Evolutionary conservation across 305 asterid species (phyloP), one percentile per base, ranked within the genome.

Genomic region (Euphrasia arctica): DNA sequence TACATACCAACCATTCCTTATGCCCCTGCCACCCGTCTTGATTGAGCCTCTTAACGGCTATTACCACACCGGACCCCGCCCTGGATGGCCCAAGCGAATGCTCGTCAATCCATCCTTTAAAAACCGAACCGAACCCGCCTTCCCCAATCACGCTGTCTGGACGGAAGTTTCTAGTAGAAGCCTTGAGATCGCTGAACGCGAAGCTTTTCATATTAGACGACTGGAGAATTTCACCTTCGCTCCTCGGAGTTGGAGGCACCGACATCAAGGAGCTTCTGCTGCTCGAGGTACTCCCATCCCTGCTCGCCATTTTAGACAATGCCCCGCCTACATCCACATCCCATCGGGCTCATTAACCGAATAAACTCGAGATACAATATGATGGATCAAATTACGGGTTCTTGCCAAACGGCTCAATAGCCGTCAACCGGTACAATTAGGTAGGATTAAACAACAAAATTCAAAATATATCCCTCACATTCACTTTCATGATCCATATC

Each of bases 1-100:
- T 80, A 76, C 86, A 77, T 65, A 91, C 98, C 95, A 91, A 48
- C 98, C 98, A 91, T 74, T 91, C 98, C 70, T 82, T 90, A 84
- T 91, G 98, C 5, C 98, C 97, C 67, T 91, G 98, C 95, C 90
- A 83, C 1, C 98, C 96, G 0, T 86, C 94, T 72, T 84, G 93
- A 51, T 86, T 91, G 2, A 88, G 79, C 81, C 80, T 75, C 72
- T 91, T 91, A 15, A 91, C 93, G 34, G 97, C 97, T 7, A 88
- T 83, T 13, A 83, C 90, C 64, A 88, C 75, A 29, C 95, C 83
- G 11, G 77, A 63, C 3, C 96, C 95, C 1, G 96, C 87, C 72
- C 70, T 83, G 48, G 77, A 81, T 18, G 74, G 69, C 54, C 45
- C 54, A 49, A 56, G 57, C 18, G 74, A 61, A 6, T 32, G 65